Evolutionary conservation across 257 asterid species (phyloP), one percentile per base, ranked within the genome.

Genomic region (Schizonepeta tenuifolia): DNA sequence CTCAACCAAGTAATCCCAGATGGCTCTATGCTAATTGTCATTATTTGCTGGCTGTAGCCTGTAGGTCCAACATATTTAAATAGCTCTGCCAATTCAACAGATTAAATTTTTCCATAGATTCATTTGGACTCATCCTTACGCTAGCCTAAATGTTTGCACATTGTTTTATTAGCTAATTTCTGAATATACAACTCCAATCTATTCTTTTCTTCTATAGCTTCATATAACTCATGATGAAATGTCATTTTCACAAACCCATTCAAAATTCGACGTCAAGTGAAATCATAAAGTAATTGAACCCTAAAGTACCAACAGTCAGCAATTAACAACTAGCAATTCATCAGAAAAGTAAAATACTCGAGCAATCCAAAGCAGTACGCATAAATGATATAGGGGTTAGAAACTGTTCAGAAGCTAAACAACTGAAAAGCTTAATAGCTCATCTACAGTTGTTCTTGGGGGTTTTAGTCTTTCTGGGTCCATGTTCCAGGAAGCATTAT

Each of bases 281-380:
- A 81, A 54, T 26, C 57, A 38, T 75, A 55, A 11, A 57, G 74
- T 53, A 36, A 58, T 41, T 54, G 35, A 82, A 69, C 22, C 76
- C 10, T 71, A 59, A 57, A 35, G 66, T n/a, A 71, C 65, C 70
- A 60, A 35, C 40, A 71, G 78, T 41, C 20, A 31, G 61, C 59
- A 79, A 70, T 70, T 66, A 15, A 46, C n/a, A 62, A 79, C 31
- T 65, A 36, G 44, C 59, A 51, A 21, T 21, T 36, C 41, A 70
- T 64, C 57, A 67, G 18, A 69, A 62, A 70, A 41, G 17, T 26
- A 10, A 26, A 40, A 54, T 22, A 22, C 57, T 35, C 17, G 35
- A 40, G 69, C 13, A 41, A 53, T 35, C 55, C 28, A 55, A 33
- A 67, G 78, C 36, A 67, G 46, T 26, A 70, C 36, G 17, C 7